Evolutionary conservation across 352 stramenopile species (phyloP).

Genomic region (Pythium dissimile): DNA sequence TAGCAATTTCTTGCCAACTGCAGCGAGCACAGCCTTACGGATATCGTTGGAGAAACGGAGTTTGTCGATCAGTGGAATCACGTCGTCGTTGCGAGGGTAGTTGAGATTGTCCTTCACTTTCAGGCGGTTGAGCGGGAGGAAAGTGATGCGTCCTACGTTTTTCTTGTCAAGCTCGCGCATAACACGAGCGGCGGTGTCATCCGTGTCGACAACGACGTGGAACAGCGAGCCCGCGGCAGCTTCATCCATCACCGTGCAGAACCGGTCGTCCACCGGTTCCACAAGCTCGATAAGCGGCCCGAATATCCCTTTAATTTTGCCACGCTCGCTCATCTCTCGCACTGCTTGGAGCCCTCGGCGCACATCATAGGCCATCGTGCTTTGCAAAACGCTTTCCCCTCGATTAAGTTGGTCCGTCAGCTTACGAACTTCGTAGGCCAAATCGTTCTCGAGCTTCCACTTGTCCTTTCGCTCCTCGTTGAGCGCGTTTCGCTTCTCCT

Average conservation of each 20-base stretch:
- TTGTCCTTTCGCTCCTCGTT: conserved; percentile 80
- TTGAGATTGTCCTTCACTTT: conserved; percentile 80
- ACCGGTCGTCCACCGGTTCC: conserved; percentile 80
- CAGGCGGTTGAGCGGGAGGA: conserved; percentile 94
- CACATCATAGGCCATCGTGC: conserved; percentile 86
- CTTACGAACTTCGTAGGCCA: conserved; percentile 71
- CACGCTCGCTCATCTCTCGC: conserved; percentile 81
- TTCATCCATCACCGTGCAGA: conserved; percentile 95
- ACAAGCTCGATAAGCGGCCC: conserved; percentile 98
- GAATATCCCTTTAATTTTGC: conserved; percentile 81
- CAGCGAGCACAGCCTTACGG: conserved; percentile 90
- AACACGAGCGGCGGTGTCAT: conserved; percentile 93
- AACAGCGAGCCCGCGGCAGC: conserved; percentile 95
- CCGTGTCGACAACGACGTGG: conserved; percentile 98
- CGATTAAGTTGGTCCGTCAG: conserved; percentile 64
- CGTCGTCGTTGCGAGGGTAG: conserved; percentile 78
- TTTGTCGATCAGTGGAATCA: conserved; percentile 82
- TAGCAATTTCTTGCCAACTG: conserved; percentile 97
- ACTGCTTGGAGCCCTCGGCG: conserved; percentile 80
- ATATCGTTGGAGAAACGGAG: conserved; percentile 85
- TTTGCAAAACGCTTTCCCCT: conserved; percentile 76
- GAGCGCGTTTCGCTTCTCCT: conserved; percentile 73
- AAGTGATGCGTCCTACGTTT: conserved; percentile 95
- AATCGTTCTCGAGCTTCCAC: conserved; percentile 78
- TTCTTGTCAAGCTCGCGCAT: conserved; percentile 94